Conservation (phyloP, 345 rosid species). For the Syzygium grande region DNA sequence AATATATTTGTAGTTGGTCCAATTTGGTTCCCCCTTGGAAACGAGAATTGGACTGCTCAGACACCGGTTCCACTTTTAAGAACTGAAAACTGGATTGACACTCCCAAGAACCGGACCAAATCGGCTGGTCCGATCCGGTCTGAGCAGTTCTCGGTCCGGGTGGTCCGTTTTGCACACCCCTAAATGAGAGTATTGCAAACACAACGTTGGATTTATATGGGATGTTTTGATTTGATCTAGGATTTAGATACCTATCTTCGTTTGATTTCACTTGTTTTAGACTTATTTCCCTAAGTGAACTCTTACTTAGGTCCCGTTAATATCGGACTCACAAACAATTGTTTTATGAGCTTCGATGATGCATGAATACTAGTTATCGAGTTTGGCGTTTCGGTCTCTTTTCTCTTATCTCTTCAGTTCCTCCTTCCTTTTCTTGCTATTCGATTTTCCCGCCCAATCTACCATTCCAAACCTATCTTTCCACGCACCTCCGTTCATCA, state of each 20-base stretch:
- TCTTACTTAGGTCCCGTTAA: neutral
- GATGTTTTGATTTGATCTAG: neutral
- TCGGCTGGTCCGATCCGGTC: too few species aligned
- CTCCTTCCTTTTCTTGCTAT: neutral
- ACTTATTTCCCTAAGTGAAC: neutral
- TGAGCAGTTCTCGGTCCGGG: too few species aligned
- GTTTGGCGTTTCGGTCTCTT: neutral
- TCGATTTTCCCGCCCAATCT: neutral
- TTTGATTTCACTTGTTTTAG: neutral
- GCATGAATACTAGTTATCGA: neutral
- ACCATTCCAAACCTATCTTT: neutral
- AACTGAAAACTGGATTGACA: too few species aligned
- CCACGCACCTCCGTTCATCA: neutral
- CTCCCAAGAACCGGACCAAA: too few species aligned
- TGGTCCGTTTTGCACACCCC: too few species aligned
- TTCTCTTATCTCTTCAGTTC: neutral
- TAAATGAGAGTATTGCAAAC: too few species aligned
- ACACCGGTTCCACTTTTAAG: too few species aligned
- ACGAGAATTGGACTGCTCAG: too few species aligned
- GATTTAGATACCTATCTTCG: neutral
- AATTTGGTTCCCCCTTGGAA: too few species aligned
- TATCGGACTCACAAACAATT: neutral
- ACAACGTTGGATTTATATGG: neutral
- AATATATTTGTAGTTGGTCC: too few species aligned
- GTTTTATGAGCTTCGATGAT: neutral